A percentile compares a stretch with the other conserved stretches of the same genome.
These are phyloP conservation scores for Geosmithia putterillii DNA, from an alignment of 2,329 filamentous ascomycete species.

Conservation along the genomic window DNA sequence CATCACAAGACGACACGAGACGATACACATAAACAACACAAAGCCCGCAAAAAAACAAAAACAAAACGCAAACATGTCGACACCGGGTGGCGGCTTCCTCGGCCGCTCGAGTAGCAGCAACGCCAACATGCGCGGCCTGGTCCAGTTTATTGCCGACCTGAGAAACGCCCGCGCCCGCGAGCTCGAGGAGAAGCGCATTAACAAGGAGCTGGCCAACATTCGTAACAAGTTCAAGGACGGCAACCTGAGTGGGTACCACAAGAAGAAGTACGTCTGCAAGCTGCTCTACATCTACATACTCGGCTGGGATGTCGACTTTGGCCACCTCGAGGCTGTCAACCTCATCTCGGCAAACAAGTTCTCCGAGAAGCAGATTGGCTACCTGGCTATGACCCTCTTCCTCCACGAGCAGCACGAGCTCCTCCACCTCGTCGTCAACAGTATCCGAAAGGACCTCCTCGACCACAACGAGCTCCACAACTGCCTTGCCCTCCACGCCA, in stretches of 20 bases:
- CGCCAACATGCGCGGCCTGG: conserved; percentile 68
- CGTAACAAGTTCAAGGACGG: conserved; percentile 96
- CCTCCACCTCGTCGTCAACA: conserved; percentile 92
- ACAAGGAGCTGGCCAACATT: conserved; percentile 98
- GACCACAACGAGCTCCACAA: conserved; percentile 98
- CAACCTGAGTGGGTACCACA: conserved; percentile 89
- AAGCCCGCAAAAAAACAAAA: background rate
- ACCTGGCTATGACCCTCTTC: conserved; percentile 93
- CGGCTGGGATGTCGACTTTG: conserved; percentile 98
- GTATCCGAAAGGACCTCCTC: conserved; percentile 88
- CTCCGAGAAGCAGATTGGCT: conserved; percentile 98
- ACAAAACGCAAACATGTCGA: conserved; percentile 31
- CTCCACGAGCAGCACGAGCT: conserved; percentile 95
- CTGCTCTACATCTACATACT: conserved; percentile 98
- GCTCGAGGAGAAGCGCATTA: conserved; percentile 97
- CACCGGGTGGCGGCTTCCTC: conserved; percentile 47
- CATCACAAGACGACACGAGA: no score
- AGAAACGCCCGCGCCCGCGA: conserved; percentile 90
- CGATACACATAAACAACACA: background rate
- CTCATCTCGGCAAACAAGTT: conserved; percentile 95
- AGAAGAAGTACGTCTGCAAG: conserved; percentile 99
- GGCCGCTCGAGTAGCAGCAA: conserved; percentile 53
- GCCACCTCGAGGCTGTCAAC: conserved; percentile 95
- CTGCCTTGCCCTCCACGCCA: conserved; percentile 89
- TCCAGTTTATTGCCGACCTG: conserved; percentile 96